Conservation (phyloP, 768 basidiomycete species). For the Pisolithus tinctorius region DNA sequence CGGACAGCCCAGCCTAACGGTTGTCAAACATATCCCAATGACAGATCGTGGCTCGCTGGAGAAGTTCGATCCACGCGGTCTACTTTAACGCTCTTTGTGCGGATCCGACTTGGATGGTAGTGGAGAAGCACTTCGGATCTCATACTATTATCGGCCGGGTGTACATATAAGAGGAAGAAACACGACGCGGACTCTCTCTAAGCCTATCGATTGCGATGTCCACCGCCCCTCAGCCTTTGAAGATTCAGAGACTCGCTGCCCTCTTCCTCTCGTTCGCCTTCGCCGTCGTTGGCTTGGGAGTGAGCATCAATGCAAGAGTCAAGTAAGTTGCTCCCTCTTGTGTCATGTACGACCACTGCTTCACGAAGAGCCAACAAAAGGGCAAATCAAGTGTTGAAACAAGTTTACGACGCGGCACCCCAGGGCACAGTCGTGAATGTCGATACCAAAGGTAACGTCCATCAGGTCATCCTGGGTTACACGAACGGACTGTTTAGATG, state of each 20-base stretch:
- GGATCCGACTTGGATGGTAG: no score
- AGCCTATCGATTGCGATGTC: constrained; percentile 4
- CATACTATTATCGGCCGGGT: no score
- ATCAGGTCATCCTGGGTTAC: no score
- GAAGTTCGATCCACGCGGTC: no score
- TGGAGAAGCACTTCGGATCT: no score
- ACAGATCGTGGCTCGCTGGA: no score
- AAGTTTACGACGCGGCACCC: constrained; percentile 6
- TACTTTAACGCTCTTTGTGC: no score
- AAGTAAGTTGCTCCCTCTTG: constrained; percentile 8
- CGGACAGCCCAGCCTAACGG: no score
- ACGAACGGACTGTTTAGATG: background rate
- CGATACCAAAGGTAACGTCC: constrained; percentile 9
- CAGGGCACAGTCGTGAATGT: constrained; percentile 5
- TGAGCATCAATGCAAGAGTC: constrained; percentile 16
- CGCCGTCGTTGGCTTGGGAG: constrained; percentile 14
- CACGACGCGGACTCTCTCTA: no score
- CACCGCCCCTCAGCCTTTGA: background rate
- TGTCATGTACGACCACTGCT: background rate
- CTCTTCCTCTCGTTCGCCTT: constrained; percentile 28
- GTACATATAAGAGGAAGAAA: no score
- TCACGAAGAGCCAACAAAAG: constrained; percentile 1
- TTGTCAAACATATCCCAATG: no score
- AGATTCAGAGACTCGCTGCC: constrained; percentile 11
- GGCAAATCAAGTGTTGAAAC: constrained; percentile 9